A percentile compares a stretch with the other conserved stretches of the same genome.
Conservation (phyloP, 116 monocot genomes). For the Posidonia oceanica region DNA sequence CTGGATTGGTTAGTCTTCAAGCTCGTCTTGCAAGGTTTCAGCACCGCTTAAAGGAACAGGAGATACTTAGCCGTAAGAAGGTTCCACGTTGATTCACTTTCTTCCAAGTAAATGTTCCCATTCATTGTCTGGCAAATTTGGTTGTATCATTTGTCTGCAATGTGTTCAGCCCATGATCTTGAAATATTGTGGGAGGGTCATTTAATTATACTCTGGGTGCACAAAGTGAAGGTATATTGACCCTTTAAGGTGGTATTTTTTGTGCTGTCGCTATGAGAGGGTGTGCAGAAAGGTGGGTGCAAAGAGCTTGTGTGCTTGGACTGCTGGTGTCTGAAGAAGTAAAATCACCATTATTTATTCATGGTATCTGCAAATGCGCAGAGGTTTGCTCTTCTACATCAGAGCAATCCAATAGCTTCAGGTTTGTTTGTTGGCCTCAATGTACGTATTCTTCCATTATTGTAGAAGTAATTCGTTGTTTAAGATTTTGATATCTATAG, state of each 20-base stretch:
- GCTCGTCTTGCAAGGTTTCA: constrained; percentile 76
- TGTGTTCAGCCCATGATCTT: too few relatives aligned
- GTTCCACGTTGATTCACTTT: constrained; percentile 25
- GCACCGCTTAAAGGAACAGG: constrained; percentile 84
- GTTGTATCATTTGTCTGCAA: too few relatives aligned
- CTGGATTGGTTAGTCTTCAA: constrained; percentile 82
- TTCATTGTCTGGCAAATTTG: too few relatives aligned
- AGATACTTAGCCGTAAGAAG: constrained; percentile 76
- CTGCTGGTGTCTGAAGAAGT: constrained; percentile 1
- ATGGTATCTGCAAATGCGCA: neutral
- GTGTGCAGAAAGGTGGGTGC: neutral
- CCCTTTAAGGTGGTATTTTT: too few relatives aligned
- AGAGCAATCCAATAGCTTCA: neutral
- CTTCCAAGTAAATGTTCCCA: neutral
- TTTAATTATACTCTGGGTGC: too few relatives aligned
- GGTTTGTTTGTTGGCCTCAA: neutral
- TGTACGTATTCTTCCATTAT: neutral
- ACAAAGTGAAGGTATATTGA: too few relatives aligned
- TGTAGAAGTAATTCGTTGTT: neutral
- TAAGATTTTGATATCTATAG: neutral
- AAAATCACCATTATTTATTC: constrained; percentile 2
- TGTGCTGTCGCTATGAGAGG: too few relatives aligned
- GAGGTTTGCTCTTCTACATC: neutral
- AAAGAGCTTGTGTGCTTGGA: neutral
- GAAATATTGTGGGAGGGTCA: too few relatives aligned